phyloP scores from a whole-genome alignment of 2,329 filamentous ascomycete genomes.

The Emergomyces africanus region DNA sequence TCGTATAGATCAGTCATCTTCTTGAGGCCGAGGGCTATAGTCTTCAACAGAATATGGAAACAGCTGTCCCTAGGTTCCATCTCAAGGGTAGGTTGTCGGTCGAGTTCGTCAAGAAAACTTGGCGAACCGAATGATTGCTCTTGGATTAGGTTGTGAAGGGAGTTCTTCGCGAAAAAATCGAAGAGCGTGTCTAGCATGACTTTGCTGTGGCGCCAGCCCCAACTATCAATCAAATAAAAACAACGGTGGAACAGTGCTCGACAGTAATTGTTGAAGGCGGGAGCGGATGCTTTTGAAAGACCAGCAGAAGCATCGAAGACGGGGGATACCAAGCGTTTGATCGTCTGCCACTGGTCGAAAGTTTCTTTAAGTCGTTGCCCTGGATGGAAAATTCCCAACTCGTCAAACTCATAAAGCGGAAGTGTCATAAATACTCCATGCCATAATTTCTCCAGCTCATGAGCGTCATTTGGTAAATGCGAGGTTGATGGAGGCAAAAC shows the following conservation, averaged over 20 bases:
- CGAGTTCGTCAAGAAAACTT: constrained; percentile 40
- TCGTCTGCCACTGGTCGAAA: constrained; percentile 38
- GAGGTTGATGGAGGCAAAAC: constrained; percentile 23
- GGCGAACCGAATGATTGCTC: constrained; percentile 42
- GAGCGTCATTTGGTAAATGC: constrained; percentile 17
- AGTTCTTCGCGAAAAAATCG: constrained; percentile 46
- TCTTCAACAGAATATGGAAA: constrained; percentile 49
- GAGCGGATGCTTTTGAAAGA: constrained; percentile 26
- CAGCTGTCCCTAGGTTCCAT: constrained; percentile 38
- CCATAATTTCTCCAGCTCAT: constrained; percentile 27
- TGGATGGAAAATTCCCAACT: constrained; percentile 33
- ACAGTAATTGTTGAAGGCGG: constrained; percentile 44
- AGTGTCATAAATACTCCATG: constrained; percentile 39
- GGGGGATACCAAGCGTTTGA: constrained; percentile 35
- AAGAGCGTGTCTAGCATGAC: constrained; percentile 40
- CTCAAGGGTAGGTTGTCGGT: constrained; percentile 31
- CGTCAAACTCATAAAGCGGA: constrained; percentile 42
- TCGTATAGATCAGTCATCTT: constrained; percentile 35
- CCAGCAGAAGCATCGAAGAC: constrained; percentile 36
- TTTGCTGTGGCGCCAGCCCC: constrained; percentile 47
- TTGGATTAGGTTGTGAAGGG: constrained; percentile 38
- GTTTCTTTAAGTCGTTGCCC: constrained; percentile 28
- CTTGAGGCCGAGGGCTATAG: constrained; percentile 38
- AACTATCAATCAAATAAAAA: constrained; percentile 39
- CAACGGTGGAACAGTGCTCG: constrained; percentile 40